Evolutionary conservation across 192 early-diverging fungal species (phyloP), one percentile per base, ranked within the genome.

Genomic region (Umbelopsis vinacea): DNA sequence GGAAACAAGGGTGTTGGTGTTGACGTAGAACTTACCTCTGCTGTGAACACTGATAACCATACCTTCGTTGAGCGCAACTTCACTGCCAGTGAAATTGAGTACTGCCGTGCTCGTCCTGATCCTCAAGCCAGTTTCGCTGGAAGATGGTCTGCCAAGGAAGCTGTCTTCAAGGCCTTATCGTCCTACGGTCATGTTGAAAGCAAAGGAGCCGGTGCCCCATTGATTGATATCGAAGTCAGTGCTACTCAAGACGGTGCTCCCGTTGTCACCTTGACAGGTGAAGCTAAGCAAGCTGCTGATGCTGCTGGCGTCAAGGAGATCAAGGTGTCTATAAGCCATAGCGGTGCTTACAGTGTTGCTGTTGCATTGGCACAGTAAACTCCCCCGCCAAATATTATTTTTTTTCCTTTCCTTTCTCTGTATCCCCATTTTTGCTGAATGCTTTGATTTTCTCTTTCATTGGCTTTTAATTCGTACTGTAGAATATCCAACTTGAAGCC

Each of bases 61-160:
- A 91, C 84, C 8, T 98, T 98, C 82, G 68, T 98, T 47, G 90
- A 92, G 74, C 92, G 96, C 74, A 98, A 98, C 87, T 97, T 96
- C 67, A 98, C 95, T 1, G 23, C 33, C 4, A 75, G 78, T n/a
- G 95, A 97, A 77, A 89, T 89, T 48, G 81, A 76, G 4, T 96
- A 98, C 82, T 98, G 96, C 82, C 52, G 78, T 46, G 66, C 74
- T 35, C 83, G 86, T 2, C 87, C 94, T 14, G 89, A 91, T 74
- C 89, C 92, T 17, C 89, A 89, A 71, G 85, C 94, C 0, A 94
- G 92, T 81, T 95, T 93, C 81, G 91, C 96, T 38, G 96, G 96
- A 63, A 88, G 92, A 35, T 98, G 96, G 96, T 92, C 92, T 8
- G 96, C 96, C 67, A 98, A 98, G 87, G 96, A 98, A 75, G 94